A percentile compares a stretch with the other conserved stretches of the same genome.
phyloP scores from a whole-genome alignment of 2,329 filamentous ascomycete species.

The Fusarium buxicola region DNA sequence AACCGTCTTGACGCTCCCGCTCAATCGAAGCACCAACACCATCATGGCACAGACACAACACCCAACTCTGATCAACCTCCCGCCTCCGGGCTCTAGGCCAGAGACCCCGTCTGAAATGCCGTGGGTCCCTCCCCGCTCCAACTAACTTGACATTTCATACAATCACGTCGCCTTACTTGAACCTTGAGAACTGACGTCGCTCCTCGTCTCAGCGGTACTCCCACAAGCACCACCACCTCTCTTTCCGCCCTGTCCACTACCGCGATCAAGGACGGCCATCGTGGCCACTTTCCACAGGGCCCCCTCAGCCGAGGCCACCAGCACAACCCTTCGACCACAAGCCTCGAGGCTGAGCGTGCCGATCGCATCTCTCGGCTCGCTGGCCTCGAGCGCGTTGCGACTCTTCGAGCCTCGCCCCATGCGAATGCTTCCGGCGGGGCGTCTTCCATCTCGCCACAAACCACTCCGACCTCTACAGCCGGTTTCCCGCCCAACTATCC shows the following conservation, averaged over 20 bases:
- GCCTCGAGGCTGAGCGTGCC: conserved; percentile 89
- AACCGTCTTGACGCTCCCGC: not conserved
- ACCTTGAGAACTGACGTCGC: conserved; percentile 21
- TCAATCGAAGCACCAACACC: conserved; percentile 10
- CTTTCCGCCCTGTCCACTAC: conserved; percentile 92
- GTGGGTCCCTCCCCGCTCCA: conserved; percentile 64
- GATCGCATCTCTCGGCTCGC: conserved; percentile 95
- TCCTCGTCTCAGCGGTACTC: conserved; percentile 76
- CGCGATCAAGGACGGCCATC: conserved; percentile 95
- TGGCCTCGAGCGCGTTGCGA: conserved; percentile 88
- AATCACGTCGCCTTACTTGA: conserved; percentile 5
- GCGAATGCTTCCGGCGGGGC: conserved; percentile 46
- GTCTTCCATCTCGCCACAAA: conserved; percentile 61
- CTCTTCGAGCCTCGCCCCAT: conserved; percentile 68
- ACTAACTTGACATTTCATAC: conserved; percentile 4
- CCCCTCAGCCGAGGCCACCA: conserved; percentile 67
- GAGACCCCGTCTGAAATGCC: conserved; percentile 91
- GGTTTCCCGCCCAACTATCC: conserved; percentile 57
- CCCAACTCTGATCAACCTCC: conserved; percentile 85
- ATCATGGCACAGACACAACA: conserved; percentile 56
- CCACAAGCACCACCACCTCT: conserved; percentile 91
- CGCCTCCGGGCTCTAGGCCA: conserved; percentile 82
- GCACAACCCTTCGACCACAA: conserved; percentile 72
- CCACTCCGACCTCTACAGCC: conserved; percentile 61
- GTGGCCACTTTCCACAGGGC: conserved; percentile 76